Evolutionary conservation across 2,329 filamentous ascomycete genomes (phyloP).

Genomic region (Trichoderma guizhouense): DNA sequence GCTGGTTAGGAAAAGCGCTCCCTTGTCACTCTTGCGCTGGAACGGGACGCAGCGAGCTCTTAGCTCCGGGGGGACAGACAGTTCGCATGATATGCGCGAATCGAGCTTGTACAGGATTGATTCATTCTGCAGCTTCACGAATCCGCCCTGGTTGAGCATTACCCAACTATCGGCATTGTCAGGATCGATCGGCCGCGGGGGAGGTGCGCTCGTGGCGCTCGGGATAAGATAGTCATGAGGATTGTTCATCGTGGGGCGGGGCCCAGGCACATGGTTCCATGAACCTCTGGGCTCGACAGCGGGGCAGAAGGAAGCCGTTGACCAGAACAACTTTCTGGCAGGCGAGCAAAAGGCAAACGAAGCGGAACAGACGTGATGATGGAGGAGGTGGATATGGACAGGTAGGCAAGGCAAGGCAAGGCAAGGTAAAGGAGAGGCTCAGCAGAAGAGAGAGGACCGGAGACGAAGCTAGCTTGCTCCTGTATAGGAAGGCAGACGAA

Average conservation of each 20-base stretch:
- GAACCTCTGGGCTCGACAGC: slow-evolving; percentile 20
- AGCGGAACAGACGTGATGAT: not conserved
- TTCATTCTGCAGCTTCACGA: slow-evolving; percentile 83
- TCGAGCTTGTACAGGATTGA: slow-evolving; percentile 76
- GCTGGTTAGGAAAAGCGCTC: slow-evolving; percentile 78
- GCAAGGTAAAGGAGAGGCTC: not conserved
- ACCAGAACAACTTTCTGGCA: slow-evolving; percentile 19
- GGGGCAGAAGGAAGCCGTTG: slow-evolving; percentile 22
- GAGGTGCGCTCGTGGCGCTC: slow-evolving; percentile 34
- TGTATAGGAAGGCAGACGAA: not conserved
- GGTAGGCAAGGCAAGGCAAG: not conserved
- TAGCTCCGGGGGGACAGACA: slow-evolving; percentile 68
- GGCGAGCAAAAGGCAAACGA: slow-evolving; percentile 22
- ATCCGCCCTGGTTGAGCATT: slow-evolving; percentile 77
- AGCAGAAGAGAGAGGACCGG: not conserved
- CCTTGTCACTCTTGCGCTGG: slow-evolving; percentile 69
- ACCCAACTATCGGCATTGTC: slow-evolving; percentile 71
- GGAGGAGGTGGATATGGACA: not conserved
- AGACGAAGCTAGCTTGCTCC: not conserved
- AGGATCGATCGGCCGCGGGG: slow-evolving; percentile 43
- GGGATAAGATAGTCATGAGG: slow-evolving; percentile 42
- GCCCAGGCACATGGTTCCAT: slow-evolving; percentile 34
- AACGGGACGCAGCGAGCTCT: slow-evolving; percentile 59
- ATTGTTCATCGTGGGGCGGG: slow-evolving; percentile 38
- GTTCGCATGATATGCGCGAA: slow-evolving; percentile 70